phyloP scores from a whole-genome alignment of 495 filamentous ascomycete genomes.

The Penicillium egyptiacum region DNA sequence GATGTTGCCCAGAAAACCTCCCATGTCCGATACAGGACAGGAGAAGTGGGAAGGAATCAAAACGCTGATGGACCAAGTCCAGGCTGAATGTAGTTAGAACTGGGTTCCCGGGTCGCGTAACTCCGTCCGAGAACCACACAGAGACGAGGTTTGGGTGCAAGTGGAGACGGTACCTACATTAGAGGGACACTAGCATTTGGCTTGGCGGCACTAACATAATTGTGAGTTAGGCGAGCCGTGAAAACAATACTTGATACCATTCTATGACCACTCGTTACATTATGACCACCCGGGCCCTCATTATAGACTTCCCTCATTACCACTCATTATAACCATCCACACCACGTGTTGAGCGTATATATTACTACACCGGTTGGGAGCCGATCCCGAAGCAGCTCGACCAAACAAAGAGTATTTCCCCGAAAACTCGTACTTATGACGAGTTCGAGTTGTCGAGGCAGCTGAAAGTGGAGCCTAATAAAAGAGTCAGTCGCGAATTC shows the following conservation, averaged over 20 bases:
- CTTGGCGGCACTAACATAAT: not conserved
- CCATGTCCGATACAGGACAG: not conserved
- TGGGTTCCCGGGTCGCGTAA: not conserved
- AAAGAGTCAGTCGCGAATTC: not conserved
- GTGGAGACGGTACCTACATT: not conserved
- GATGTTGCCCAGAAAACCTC: not conserved
- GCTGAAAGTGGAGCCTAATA: conserved; percentile 14
- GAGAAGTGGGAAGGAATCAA: not conserved
- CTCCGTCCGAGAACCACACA: not conserved
- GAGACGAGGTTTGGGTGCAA: not conserved
- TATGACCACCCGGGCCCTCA: not conserved
- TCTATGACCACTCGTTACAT: conserved; percentile 4
- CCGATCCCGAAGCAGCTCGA: not conserved
- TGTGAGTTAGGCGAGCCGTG: not conserved
- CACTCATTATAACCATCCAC: not conserved
- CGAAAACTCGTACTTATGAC: not conserved
- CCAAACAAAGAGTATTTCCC: not conserved
- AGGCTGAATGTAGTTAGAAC: not conserved
- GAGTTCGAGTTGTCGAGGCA: conserved; percentile 19
- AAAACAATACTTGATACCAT: not conserved
- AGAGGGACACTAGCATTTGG: not conserved
- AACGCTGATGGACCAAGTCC: not conserved
- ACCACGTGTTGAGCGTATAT: not conserved
- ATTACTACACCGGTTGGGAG: not conserved
- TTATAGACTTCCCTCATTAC: not conserved